Evolutionary conservation across 176 grass and related monocot genomes (phyloP).

Genomic region (Musa itinerans): DNA sequence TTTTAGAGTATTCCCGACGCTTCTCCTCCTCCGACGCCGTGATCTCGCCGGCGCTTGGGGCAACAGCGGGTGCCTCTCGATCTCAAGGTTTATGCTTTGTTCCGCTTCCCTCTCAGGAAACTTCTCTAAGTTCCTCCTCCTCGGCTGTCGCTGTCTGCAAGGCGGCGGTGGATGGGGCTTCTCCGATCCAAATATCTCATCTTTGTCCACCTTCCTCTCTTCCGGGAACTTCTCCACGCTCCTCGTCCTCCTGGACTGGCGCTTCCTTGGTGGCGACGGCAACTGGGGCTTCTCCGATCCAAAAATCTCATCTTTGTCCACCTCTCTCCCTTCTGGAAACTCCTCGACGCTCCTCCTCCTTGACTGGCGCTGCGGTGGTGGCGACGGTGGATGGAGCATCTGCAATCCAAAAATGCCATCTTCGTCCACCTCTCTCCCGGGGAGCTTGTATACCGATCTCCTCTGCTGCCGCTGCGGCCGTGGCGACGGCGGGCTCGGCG

Average conservation of each 20-base stretch:
- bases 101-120: neutral
- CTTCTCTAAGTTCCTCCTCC: neutral
- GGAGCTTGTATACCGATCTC: neutral
- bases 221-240: neutral
- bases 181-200: neutral
- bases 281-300: neutral
- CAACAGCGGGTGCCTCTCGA: neutral
- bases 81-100: neutral
- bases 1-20: slow-evolving; percentile 19
- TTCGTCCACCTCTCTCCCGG: neutral
- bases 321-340: neutral
- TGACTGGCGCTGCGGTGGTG: neutral
- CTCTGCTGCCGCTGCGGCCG: neutral
- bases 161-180: neutral
- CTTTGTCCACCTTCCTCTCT: neutral
- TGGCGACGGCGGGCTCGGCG: neutral
- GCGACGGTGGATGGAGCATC: neutral
- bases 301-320: neutral
- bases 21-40: slow-evolving; percentile 16
- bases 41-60: neutral
- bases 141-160: neutral
- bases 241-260: neutral
- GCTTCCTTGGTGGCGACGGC: neutral
- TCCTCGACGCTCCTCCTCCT: neutral
- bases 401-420: neutral